Evolutionary conservation across 805 yeast species (phyloP), one percentile per base, ranked within the genome.

Genomic region (Naumovozyma dairenensis): DNA sequence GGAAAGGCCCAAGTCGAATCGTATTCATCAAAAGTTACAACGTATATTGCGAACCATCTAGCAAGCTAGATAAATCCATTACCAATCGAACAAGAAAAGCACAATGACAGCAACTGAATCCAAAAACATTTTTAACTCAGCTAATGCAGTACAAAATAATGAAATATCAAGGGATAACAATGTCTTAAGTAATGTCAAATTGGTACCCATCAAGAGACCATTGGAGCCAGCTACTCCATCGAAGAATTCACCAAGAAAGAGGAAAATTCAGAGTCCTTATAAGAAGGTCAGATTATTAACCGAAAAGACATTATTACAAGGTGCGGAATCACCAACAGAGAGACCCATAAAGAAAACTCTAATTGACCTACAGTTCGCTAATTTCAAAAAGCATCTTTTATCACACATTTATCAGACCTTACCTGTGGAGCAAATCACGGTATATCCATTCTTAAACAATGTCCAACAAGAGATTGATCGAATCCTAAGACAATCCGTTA

Each of bases 401-500:
- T 45, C 46, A 13, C 49, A 48, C 25, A 17, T 53, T 4, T 38
- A 48, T 31, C 43, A 45, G 18, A 38, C 44, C 2, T 31, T 53
- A 25, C 51, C 53, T 1, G 38, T 44, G 3, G 34, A 39, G 4
- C 46, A 51, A 16, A 34, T 41, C 5, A 43, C 24, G 12, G 32
- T 52, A 4, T 49, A 44, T 12, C 33, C 44, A 6, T 49, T 44
- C 35, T 31, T 55, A 15, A 33, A 34, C 19, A 49, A 43, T 7
- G 39, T 47, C 4, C 44, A 51, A 27, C 40, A 59, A 1, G 80
- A 80, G 40, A 51, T 87, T 2, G 71, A 69, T 40, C 59, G 62
- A 9, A 53, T 83, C 43, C 51, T 87, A 32, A 73, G 72, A 32
- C 76, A 75, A 40, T 77, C 94, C 0, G 66, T 86, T 1, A 60